Evolutionary conservation across 371 early-diverging fungal genomes (phyloP).

Genomic region (Fennellomyces sp.): DNA sequence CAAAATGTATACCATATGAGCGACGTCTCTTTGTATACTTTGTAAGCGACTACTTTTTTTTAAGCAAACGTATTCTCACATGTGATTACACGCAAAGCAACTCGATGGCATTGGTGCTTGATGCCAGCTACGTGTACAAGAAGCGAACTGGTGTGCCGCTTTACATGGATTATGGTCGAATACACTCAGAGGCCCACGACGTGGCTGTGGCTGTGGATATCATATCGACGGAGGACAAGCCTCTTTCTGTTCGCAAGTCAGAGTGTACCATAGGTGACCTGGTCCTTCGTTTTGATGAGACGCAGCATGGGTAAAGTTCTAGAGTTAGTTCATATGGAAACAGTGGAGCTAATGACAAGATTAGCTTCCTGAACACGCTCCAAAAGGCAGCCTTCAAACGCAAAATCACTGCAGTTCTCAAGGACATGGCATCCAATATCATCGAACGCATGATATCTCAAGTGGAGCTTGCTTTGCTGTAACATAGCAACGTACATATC

Average conservation of each 20-base stretch:
- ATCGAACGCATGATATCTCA: background rate
- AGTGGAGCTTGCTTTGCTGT: background rate
- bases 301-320: constrained; percentile 1
- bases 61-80: background rate
- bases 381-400: background rate
- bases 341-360: background rate
- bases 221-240: background rate
- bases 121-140: constrained; percentile 5
- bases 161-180: constrained; percentile 5
- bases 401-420: background rate
- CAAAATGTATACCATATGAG: background rate
- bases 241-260: background rate
- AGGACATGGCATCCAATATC: background rate
- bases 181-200: background rate
- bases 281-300: background rate
- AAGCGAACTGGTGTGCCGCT: constrained; percentile 8
- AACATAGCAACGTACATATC: background rate
- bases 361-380: background rate
- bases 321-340: background rate
- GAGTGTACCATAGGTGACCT: background rate
- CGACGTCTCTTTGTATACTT: background rate
- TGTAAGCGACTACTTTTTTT: background rate
- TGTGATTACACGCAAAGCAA: no score
- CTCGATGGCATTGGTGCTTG: background rate
- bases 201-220: background rate